phyloP scores from a whole-genome alignment of 192 early-diverging fungal species.

The Linnemannia exigua region DNA sequence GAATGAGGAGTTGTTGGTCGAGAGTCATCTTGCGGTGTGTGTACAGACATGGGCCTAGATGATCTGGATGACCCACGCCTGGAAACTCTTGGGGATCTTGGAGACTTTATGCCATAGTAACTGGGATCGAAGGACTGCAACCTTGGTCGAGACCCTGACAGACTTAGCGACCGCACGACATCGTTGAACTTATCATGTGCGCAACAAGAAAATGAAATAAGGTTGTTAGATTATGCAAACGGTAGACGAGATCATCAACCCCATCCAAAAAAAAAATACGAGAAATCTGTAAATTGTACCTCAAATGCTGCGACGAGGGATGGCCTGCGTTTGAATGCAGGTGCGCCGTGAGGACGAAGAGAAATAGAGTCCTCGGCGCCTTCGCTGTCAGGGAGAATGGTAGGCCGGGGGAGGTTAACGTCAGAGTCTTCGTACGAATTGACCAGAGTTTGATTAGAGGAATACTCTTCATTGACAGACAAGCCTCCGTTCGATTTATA shows the following conservation, averaged over 20 bases:
- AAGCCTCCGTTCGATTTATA: constrained; percentile 39
- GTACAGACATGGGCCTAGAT: background rate
- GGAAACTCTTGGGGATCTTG: background rate
- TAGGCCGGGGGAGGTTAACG: constrained; percentile 37
- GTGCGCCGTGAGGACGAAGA: constrained; percentile 32
- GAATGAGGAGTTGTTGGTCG: constrained; percentile 14
- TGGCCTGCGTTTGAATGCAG: constrained; percentile 46
- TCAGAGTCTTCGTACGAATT: constrained; percentile 21
- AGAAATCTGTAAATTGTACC: constrained; percentile 36
- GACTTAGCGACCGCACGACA: constrained; percentile 46
- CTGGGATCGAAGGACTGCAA: constrained; percentile 46
- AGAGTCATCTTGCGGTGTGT: background rate
- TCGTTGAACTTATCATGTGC: constrained; percentile 35
- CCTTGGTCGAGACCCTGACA: constrained; percentile 37
- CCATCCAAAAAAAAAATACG: background rate
- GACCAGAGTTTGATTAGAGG: constrained; percentile 35
- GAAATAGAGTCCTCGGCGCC: constrained; percentile 50
- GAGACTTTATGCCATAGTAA: constrained; percentile 45
- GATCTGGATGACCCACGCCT: constrained; percentile 1
- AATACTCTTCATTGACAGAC: constrained; percentile 34
- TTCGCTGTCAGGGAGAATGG: constrained; percentile 46
- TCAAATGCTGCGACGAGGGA: constrained; percentile 70
- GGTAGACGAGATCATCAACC: constrained; percentile 2
- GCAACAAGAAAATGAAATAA: constrained; percentile 18
- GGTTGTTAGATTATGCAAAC: constrained; percentile 60